These are phyloP conservation scores for Dysphania ambrosioides DNA, from an alignment of 148 eudicot genomes.

Conservation along the genomic window DNA sequence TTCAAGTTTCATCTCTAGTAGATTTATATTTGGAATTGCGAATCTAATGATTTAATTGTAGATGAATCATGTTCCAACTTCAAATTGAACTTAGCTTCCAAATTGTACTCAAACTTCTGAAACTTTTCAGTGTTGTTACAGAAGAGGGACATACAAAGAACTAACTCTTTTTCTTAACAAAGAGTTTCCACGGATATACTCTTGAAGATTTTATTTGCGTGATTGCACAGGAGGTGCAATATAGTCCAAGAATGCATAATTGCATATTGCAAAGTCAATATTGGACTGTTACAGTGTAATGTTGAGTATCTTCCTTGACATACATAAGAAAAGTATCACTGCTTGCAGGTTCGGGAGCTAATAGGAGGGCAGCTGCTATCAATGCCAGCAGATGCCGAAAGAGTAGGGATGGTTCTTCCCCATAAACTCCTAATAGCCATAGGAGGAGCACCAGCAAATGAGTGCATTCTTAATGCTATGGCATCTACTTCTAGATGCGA, in stretches of 20 bases:
- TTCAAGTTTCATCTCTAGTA: not conserved
- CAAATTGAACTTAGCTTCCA: too few relatives aligned
- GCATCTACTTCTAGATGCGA: constrained; percentile 77
- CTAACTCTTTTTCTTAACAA: constrained; percentile 22
- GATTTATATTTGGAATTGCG: not conserved
- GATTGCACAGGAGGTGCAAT: constrained; percentile 47
- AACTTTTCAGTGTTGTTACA: not conserved
- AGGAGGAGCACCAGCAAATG: constrained; percentile 80
- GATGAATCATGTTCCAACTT: not conserved
- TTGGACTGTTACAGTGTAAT: not conserved
- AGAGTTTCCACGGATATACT: constrained; percentile 56
- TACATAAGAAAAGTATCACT: not conserved
- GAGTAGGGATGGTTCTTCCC: constrained; percentile 83
- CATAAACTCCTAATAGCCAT: constrained; percentile 78
- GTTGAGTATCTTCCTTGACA: too few relatives aligned
- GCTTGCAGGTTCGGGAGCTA: constrained; percentile 60
- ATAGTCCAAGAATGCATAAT: too few relatives aligned
- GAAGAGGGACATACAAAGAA: not conserved
- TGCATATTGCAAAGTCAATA: too few relatives aligned
- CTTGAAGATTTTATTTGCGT: constrained; percentile 58
- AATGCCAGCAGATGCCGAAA: constrained; percentile 73
- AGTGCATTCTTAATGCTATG: constrained; percentile 47
- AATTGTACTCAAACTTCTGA: too few relatives aligned
- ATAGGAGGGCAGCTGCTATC: constrained; percentile 75
- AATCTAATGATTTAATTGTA: not conserved